These are phyloP conservation scores for Termitomyces eurrhizus DNA, from an alignment of 768 basidiomycete species.

Conservation along the genomic window DNA sequence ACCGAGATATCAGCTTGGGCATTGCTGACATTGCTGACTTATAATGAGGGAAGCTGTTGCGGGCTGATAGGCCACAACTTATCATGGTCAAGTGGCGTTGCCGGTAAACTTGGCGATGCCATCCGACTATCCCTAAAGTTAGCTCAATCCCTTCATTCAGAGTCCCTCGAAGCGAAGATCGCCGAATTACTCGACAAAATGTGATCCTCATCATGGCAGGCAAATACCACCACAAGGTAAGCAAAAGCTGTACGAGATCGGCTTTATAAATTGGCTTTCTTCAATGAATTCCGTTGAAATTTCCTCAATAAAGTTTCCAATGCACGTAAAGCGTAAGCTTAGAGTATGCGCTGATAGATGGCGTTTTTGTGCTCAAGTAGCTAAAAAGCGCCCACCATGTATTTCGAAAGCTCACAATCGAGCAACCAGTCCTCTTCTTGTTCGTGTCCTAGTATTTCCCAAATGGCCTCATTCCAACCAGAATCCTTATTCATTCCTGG, in stretches of 20 bases:
- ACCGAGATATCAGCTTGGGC: too few relatives aligned
- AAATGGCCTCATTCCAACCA: slow-evolving; percentile 9
- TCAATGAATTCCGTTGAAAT: background rate
- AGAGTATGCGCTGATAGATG: background rate
- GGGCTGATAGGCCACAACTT: too few relatives aligned
- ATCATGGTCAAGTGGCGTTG: too few relatives aligned
- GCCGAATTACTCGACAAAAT: background rate
- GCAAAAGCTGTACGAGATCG: background rate
- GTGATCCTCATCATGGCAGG: too few relatives aligned
- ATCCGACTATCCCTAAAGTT: too few relatives aligned
- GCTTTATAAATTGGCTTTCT: background rate
- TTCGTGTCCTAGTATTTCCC: slow-evolving; percentile 4
- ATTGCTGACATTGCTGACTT: too few relatives aligned
- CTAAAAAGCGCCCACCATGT: slow-evolving; percentile 9
- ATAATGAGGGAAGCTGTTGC: too few relatives aligned
- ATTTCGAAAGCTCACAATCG: slow-evolving; percentile 6
- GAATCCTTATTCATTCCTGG: slow-evolving; percentile 5
- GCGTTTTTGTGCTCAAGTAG: background rate
- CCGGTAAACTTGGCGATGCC: too few relatives aligned
- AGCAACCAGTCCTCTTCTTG: slow-evolving; percentile 7
- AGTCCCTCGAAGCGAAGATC: too few relatives aligned
- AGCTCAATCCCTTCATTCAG: too few relatives aligned
- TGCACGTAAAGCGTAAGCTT: background rate
- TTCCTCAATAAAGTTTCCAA: background rate
- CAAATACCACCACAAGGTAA: background rate